Conservation (phyloP, 2,329 filamentous ascomycete genomes). For the Sclerotinia glacialis region DNA sequence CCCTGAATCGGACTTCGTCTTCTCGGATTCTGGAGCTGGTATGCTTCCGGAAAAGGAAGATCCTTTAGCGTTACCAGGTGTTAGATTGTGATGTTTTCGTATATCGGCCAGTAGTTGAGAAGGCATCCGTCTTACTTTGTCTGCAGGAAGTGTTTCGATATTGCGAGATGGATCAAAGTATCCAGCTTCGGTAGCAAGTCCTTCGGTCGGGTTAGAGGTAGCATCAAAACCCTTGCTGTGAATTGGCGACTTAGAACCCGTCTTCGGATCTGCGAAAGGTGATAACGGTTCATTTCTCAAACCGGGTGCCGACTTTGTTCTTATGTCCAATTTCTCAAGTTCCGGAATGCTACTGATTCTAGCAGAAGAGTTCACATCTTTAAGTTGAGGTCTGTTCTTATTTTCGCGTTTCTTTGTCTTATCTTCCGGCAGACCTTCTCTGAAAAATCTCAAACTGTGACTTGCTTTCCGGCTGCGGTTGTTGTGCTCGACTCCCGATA, state of each 20-base stretch:
- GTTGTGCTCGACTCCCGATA: conserved; percentile 60
- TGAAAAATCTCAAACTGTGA: conserved; percentile 65
- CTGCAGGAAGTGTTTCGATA: conserved; percentile 27
- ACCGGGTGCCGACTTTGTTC: not conserved
- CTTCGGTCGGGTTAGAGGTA: conserved; percentile 26
- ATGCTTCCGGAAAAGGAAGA: conserved; percentile 39
- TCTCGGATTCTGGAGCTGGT: conserved; percentile 36
- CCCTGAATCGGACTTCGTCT: conserved; percentile 24
- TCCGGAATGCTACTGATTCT: conserved; percentile 16
- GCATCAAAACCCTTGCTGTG: not conserved
- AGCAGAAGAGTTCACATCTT: conserved; percentile 30
- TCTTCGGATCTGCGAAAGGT: conserved; percentile 22
- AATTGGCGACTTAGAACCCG: not conserved
- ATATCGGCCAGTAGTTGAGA: conserved; percentile 38
- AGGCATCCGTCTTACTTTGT: conserved; percentile 33
- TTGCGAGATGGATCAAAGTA: conserved; percentile 31
- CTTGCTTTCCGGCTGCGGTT: conserved; percentile 65
- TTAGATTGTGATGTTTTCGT: conserved; percentile 38
- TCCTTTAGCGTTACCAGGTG: conserved; percentile 34
- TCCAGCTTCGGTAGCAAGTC: conserved; percentile 32
- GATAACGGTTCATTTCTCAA: conserved; percentile 20
- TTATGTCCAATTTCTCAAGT: conserved; percentile 2
- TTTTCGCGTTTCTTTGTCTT: conserved; percentile 53
- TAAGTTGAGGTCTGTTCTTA: conserved; percentile 37
- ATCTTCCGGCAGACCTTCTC: conserved; percentile 61